A percentile compares a stretch with the other conserved stretches of the same genome.
These are phyloP conservation scores for Sabuloglossum arenarium DNA, from an alignment of 495 filamentous ascomycete species.

Conservation along the genomic window DNA sequence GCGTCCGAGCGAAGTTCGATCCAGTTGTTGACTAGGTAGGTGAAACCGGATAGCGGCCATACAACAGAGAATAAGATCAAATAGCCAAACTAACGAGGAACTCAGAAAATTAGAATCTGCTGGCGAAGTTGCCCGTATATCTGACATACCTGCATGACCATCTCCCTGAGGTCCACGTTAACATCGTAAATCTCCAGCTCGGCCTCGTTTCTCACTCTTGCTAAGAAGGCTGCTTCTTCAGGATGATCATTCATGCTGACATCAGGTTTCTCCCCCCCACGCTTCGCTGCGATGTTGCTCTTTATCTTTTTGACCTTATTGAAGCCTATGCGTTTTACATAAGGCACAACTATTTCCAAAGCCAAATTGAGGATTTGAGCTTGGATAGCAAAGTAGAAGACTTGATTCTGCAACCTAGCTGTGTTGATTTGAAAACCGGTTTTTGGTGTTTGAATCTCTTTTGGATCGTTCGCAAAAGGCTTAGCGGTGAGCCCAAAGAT, in stretches of 20 bases:
- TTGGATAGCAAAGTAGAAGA: constrained; percentile 93
- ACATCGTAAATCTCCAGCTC: constrained; percentile 75
- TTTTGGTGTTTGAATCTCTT: constrained; percentile 36
- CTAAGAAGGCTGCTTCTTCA: constrained; percentile 59
- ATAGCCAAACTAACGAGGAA: constrained; percentile 37
- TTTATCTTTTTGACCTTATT: constrained; percentile 55
- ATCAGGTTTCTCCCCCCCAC: constrained; percentile 16
- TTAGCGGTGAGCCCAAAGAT: constrained; percentile 60
- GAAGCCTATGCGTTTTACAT: constrained; percentile 52
- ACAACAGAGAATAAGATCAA: constrained; percentile 81
- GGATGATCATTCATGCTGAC: constrained; percentile 31
- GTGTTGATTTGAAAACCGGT: constrained; percentile 65
- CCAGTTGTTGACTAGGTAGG: constrained; percentile 94
- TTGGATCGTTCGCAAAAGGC: constrained; percentile 51
- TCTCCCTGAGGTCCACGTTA: constrained; percentile 72
- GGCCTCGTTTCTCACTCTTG: constrained; percentile 69
- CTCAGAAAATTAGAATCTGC: neutral
- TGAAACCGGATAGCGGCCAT: constrained; percentile 76
- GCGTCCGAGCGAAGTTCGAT: constrained; percentile 84
- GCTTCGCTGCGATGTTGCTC: constrained; percentile 29
- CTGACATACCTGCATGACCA: constrained; percentile 69
- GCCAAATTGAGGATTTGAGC: constrained; percentile 79
- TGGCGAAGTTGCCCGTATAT: neutral
- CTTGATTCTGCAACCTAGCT: constrained; percentile 64
- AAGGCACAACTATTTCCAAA: constrained; percentile 73